Percentiles rank a stretch among this genome's conserved stretches.
Conservation (phyloP, 2,329 filamentous ascomycete species). For the Lecanosticta acicola region DNA sequence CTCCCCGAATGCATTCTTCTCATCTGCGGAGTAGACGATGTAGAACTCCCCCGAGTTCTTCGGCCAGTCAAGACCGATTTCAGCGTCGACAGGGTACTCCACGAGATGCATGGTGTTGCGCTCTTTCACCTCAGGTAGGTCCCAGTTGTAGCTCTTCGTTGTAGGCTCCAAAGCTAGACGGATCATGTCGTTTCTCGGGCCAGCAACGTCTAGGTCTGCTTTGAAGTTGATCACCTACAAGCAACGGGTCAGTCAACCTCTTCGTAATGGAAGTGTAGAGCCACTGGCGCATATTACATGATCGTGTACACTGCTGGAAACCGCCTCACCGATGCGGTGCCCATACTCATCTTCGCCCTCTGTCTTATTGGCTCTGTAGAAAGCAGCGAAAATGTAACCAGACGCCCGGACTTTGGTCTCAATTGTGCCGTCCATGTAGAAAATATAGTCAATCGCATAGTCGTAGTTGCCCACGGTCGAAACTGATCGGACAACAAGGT, state of each 20-base stretch:
- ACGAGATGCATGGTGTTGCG: constrained; percentile 32
- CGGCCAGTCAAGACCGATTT: constrained; percentile 33
- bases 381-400: constrained; percentile 51
- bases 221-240: constrained; percentile 37
- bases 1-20: constrained; percentile 40
- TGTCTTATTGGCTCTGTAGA: constrained; percentile 39
- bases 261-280: too few relatives aligned
- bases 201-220: constrained; percentile 37
- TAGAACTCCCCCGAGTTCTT: constrained; percentile 39
- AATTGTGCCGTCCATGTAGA: constrained; percentile 50
- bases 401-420: constrained; percentile 48
- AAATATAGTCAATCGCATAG: constrained; percentile 47
- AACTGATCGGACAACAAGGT: constrained; percentile 43
- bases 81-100: constrained; percentile 22
- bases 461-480: constrained; percentile 54
- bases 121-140: constrained; percentile 23
- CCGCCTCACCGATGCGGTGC: constrained; percentile 35
- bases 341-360: constrained; percentile 36
- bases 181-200: constrained; percentile 34
- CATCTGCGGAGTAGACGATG: constrained; percentile 34
- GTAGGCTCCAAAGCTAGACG: constrained; percentile 28
- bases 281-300: too few relatives aligned
- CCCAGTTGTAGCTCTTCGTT: constrained; percentile 28
- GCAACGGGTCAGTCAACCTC: background rate
- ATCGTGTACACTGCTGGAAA: constrained; percentile 35